Base-by-base conservation (phyloP, 1,139 yeast genomes). In the Geotrichum candidum region DNA sequence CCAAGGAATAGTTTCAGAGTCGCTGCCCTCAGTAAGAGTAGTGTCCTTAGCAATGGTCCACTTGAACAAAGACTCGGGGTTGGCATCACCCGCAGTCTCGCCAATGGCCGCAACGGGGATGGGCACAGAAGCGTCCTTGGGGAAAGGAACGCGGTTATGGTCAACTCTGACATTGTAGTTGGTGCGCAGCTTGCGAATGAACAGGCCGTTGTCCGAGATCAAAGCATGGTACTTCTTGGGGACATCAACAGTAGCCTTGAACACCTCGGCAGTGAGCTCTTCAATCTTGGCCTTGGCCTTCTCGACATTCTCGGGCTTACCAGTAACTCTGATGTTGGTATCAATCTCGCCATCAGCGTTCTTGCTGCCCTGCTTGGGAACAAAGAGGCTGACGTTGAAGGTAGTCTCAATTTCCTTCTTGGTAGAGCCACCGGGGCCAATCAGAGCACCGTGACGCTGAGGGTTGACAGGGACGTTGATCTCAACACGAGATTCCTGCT, bases 401-500 rank as follows among this genome's bases (percentile, higher is more conserved):
- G 87, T 90, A 31, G 81, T 79, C 77, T 91, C 96, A 65, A 91
- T 76, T 11, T 83, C 80, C 68, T 87, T 87, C 76, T 94, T 90
- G 63, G 83, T 82, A 15, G 84, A 72, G 53, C 98, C 98, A 64
- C 86, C 86, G 53, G 92, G 85, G 51, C 98, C 98, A 74, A 94
- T 85, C 64, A 94, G 73, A 27, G 85, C 80, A 69, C 91, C 84
- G 70, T 90, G 95, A 72, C 87, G 87, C 63, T 86, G 88, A 73
- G 85, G 84, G 53, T 95, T 83, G 68, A 94, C 81, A 10, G 82
- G 85, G 61, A 85, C 72, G 45, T 79, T 80, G 65, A 81, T 87
- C 54, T 81, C 78, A 48, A 85, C 79, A 60, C 85, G 80, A 63
- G 85, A 84, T 72, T 90, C 90, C 66, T 84, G 84, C 50, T 83